A percentile compares a stretch with the other conserved stretches of the same genome.
These are phyloP conservation scores for Andrographis paniculata DNA, from an alignment of 305 asterid genomes.

Conservation along the genomic window DNA sequence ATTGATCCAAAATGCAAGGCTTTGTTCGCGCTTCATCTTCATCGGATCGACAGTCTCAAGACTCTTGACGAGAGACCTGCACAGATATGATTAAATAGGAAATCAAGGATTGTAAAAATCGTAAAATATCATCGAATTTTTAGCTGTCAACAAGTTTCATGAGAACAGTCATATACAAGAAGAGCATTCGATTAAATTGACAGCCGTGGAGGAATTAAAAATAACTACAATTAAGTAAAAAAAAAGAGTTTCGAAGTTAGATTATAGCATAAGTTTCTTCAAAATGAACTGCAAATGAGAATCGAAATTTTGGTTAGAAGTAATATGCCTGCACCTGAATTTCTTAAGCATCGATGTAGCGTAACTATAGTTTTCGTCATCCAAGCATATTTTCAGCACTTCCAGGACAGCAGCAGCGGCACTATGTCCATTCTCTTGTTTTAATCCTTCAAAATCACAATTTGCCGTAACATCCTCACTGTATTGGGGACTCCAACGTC, in stretches of 20 bases:
- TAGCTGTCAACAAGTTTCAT: slow-evolving; percentile 3
- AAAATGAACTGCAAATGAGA: too few relatives aligned
- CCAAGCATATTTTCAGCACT: slow-evolving; percentile 51
- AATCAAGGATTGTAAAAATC: not conserved
- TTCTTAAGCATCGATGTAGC: slow-evolving; percentile 71
- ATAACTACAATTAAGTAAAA: too few relatives aligned
- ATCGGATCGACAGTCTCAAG: slow-evolving; percentile 70
- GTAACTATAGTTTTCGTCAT: slow-evolving; percentile 54
- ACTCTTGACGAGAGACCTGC: slow-evolving; percentile 65
- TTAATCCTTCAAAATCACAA: slow-evolving; percentile 28
- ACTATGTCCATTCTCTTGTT: slow-evolving; percentile 37
- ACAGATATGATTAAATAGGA: slow-evolving; percentile 11
- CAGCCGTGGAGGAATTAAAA: too few relatives aligned
- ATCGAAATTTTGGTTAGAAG: not conserved
- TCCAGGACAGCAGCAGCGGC: slow-evolving; percentile 39
- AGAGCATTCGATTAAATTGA: slow-evolving; percentile 1
- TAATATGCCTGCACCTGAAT: slow-evolving; percentile 48
- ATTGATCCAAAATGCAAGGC: slow-evolving; percentile 72
- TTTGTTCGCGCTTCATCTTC: slow-evolving; percentile 73
- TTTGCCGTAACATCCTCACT: slow-evolving; percentile 35
- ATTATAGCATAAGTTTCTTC: too few relatives aligned
- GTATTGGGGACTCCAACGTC: slow-evolving; percentile 70
- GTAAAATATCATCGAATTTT: too few relatives aligned
- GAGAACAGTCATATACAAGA: not conserved
- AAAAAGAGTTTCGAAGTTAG: too few relatives aligned